Conservation (phyloP, 2,329 filamentous ascomycete species). For the Aspergillus quadrilineatus region DNA sequence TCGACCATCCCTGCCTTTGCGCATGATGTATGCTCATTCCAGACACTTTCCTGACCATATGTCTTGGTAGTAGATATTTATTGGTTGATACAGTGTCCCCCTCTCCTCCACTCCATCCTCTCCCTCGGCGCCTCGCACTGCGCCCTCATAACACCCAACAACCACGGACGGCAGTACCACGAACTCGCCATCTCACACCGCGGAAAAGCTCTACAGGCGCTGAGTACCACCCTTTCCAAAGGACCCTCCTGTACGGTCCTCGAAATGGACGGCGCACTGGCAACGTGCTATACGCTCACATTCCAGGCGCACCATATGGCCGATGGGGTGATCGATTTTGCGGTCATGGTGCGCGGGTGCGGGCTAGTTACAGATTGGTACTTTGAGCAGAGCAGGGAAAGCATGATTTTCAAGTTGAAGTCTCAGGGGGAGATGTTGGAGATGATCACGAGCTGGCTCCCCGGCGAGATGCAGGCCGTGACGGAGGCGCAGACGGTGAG, state of each 20-base stretch:
- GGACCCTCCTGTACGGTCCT: slow-evolving; percentile 17
- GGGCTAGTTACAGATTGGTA: slow-evolving; percentile 38
- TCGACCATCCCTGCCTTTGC: slow-evolving; percentile 9
- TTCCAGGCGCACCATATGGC: slow-evolving; percentile 37
- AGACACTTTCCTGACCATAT: background rate
- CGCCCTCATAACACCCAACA: slow-evolving; percentile 43
- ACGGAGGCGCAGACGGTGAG: slow-evolving; percentile 11
- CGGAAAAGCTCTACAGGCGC: slow-evolving; percentile 62
- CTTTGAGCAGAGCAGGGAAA: slow-evolving; percentile 13
- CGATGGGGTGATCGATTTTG: slow-evolving; percentile 35
- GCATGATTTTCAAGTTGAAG: slow-evolving; percentile 19
- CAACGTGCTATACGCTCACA: slow-evolving; percentile 34
- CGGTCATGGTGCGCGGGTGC: slow-evolving; percentile 37
- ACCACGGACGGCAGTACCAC: slow-evolving; percentile 51
- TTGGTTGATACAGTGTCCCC: slow-evolving; percentile 48
- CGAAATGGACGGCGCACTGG: slow-evolving; percentile 31
- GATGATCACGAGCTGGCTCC: slow-evolving; percentile 8
- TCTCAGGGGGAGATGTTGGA: slow-evolving; percentile 2
- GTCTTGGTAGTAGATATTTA: slow-evolving; percentile 9
- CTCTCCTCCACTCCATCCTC: slow-evolving; percentile 69
- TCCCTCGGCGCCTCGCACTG: slow-evolving; percentile 66
- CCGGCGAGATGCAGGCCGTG: background rate
- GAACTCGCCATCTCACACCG: slow-evolving; percentile 64
- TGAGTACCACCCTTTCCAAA: slow-evolving; percentile 54
- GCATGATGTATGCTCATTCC: slow-evolving; percentile 3